Evolutionary conservation across 1,284 basidiomycete species (phyloP).

Genomic region (Ceratobasidium sp.): DNA sequence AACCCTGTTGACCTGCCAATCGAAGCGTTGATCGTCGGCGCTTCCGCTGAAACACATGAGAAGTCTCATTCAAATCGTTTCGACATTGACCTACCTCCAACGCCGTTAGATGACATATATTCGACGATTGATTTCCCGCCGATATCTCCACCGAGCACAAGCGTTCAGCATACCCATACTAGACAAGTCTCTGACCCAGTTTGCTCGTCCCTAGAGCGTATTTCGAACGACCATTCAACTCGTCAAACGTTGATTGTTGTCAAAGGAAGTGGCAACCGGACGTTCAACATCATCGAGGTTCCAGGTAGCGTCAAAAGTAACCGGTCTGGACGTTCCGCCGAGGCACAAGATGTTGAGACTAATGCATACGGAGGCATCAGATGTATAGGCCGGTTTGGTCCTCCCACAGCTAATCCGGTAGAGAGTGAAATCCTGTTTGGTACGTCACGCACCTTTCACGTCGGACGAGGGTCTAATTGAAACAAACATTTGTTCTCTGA

Average conservation of each 20-base stretch:
- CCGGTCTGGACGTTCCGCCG: not conserved
- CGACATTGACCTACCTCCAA: no score
- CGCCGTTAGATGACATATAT: no score
- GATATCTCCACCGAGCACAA: no score
- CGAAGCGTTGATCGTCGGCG: no score
- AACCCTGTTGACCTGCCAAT: no score
- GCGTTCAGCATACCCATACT: no score
- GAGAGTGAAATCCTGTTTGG: slow-evolving; percentile 4
- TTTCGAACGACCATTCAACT: no score
- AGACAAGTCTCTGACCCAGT: no score
- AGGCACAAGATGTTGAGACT: not conserved
- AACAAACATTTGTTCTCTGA: not conserved
- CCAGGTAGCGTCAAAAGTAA: not conserved
- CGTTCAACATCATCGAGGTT: not conserved
- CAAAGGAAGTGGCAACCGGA: not conserved
- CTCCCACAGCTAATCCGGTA: not conserved
- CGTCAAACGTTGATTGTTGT: not conserved
- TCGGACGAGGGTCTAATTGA: not conserved
- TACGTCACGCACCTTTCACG: not conserved
- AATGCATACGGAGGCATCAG: not conserved
- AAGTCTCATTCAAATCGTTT: no score
- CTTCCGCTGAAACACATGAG: no score
- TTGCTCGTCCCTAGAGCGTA: no score
- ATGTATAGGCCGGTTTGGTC: not conserved
- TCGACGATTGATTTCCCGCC: no score